Evolutionary conservation across 257 asterid genomes (phyloP), one percentile per base, ranked within the genome.

Genomic region (Jasminum sambac): DNA sequence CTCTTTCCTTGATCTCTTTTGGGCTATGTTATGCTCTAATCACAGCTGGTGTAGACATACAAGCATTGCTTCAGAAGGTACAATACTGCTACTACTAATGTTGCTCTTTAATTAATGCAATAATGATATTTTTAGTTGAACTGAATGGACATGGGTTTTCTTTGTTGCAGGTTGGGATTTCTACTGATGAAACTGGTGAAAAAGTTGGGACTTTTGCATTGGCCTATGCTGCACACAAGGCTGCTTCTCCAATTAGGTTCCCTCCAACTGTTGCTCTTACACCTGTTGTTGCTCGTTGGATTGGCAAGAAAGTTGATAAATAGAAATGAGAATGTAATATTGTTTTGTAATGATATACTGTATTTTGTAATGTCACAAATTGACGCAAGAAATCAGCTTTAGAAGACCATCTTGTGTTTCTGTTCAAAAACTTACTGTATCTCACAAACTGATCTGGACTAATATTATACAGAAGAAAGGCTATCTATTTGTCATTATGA

Each of bases 141-240:
- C 23, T 21, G 30, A 43, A n/a, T 4, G 37, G 16, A 76, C 58
- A 48, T 77, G 67, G 60, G 65, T 44, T 60, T 57, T 59, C 6
- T 48, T 44, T 10, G 24, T 63, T 82, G 81, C 88, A 90, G 96
- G 78, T 89, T 2, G 99, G 98, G 42, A 87, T 91, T 72, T 74
- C 94, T 5, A 63, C 84, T 1, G 86, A 78, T 59, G 96, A 79
- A 65, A 83, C 96, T 0, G 95, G 97, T 42, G 99, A 91, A 76
- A 95, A 88, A 46, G 98, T 95, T 16, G 99, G 98, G 72, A 91
- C 98, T 39, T 87, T 91, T 72, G 98, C 98, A 11, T 79, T 91
- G 82, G 97, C 99, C 7, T 95, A 95, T 68, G 99, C 98, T 5
- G 99, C 97, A 9, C 99, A 91, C 77, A 95, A 95, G 81, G 99